These are phyloP conservation scores for Schwanniomyces vanrijiae DNA, from an alignment of 805 yeast species.

Conservation along the genomic window DNA sequence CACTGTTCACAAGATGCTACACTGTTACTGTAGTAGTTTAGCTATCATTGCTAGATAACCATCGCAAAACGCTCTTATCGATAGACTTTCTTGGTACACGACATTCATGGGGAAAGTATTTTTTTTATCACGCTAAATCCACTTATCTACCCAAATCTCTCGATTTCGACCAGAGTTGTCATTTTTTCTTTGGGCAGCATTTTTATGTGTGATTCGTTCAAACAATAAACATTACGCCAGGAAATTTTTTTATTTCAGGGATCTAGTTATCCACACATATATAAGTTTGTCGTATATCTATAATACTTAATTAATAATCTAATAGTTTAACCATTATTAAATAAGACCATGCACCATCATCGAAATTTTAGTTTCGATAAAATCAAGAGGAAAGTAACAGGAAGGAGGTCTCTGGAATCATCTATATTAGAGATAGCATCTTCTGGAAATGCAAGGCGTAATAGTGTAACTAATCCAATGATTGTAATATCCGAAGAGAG, in stretches of 20 bases:
- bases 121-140: neutral
- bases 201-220: neutral
- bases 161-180: neutral
- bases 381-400: conserved; percentile 25
- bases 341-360: conserved; percentile 9
- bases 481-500: conserved; percentile 17
- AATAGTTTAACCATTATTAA: neutral
- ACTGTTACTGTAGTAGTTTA: neutral
- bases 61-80: neutral
- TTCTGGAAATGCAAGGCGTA: conserved; percentile 15
- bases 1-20: no score
- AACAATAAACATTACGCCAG: neutral
- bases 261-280: neutral
- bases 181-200: neutral
- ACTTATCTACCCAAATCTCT: neutral
- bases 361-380: conserved; percentile 22
- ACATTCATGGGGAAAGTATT: neutral
- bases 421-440: conserved; percentile 18
- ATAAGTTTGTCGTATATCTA: neutral
- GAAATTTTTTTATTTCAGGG: neutral
- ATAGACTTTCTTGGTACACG: neutral
- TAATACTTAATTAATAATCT: neutral
- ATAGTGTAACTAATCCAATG: conserved; percentile 21
- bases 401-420: conserved; percentile 26
- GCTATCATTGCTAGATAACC: neutral